Evolutionary conservation across 371 early-diverging fungal genomes (phyloP), one percentile per base, ranked within the genome.

Genomic region (Umbelopsis sp.): DNA sequence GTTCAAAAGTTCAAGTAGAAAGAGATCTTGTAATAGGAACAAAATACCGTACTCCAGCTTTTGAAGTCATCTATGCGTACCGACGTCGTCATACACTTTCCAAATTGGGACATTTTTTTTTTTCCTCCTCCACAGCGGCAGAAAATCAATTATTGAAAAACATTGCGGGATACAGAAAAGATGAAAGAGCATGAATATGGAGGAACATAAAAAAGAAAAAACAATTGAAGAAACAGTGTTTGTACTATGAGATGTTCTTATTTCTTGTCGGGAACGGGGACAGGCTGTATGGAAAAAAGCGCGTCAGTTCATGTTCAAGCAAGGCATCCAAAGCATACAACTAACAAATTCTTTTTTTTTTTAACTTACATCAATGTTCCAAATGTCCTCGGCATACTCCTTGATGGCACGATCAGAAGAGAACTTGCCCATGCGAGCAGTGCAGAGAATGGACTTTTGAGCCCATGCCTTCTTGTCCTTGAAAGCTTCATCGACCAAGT

Each of bases 391-490:
- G 24, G 96, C 96, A 66, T 95, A 96, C 67, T 95, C 96, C 73
- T 85, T 76, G 81, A 95, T 90, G 41, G 94, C 84, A 71, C 96
- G 87, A 71, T 91, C 91, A 38, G 93, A 89, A 62, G 92, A 92
- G 84, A 96, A 96, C 77, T 94, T 93, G 78, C 93, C 91, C 95
- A 95, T 95, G 69, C 89, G 83, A 63, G 96, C 94, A 29, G 94
- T 92, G 64, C 94, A 94, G 64, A 88, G 78, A 71, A 97, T 96
- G 62, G 90, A 91, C 80, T 91, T 92, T 76, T 87, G 88, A 50
- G 89, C 84, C 97, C 97, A 97, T 51, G 77, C 77, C 24, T 81
- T 77, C 72, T 80, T 81, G 80, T 96, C 85, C 75, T 88, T 83
- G 82, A 89, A 97, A 2, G 90, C 88, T 22, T 73, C 84, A 72